Evolutionary conservation across 164 flowering plant species (phyloP).

Genomic region (Umbellularia californica): DNA sequence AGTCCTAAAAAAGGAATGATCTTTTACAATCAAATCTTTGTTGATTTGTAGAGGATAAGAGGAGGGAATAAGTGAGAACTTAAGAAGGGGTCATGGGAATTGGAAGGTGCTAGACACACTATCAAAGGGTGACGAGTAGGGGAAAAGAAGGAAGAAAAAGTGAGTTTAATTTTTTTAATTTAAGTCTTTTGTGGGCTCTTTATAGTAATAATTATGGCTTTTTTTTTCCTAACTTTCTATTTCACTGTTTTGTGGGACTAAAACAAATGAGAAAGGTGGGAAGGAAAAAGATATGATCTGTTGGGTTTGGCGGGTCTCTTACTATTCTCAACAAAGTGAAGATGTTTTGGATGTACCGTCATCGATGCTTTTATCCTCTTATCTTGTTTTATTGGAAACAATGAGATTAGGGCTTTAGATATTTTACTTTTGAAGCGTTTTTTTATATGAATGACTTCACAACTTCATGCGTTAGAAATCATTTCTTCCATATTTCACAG

Average conservation of each 20-base stretch:
- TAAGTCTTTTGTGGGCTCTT: slow-evolving; percentile 26
- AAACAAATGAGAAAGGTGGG: slow-evolving; percentile 24
- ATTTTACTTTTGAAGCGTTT: too few relatives aligned
- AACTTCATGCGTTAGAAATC: too few relatives aligned
- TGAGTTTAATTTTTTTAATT: slow-evolving; percentile 25
- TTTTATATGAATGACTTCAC: too few relatives aligned
- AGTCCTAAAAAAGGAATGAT: slow-evolving; percentile 31
- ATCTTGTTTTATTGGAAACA: too few relatives aligned
- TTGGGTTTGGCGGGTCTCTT: background rate
- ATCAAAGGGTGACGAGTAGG: slow-evolving; percentile 19
- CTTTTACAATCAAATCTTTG: slow-evolving; percentile 40
- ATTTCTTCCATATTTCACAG: too few relatives aligned
- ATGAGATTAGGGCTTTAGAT: too few relatives aligned
- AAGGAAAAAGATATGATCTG: background rate
- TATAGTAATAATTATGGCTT: slow-evolving; percentile 21
- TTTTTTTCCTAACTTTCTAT: slow-evolving; percentile 20
- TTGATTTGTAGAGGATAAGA: slow-evolving; percentile 23
- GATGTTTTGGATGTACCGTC: background rate
- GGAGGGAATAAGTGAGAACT: slow-evolving; percentile 31
- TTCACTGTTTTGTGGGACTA: slow-evolving; percentile 39
- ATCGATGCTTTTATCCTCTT: too few relatives aligned
- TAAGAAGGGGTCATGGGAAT: slow-evolving; percentile 44
- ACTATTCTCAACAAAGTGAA: background rate
- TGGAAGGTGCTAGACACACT: slow-evolving; percentile 49
- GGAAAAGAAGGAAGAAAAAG: slow-evolving; percentile 25